Evolutionary conservation across 2,329 filamentous ascomycete species (phyloP), one percentile per base, ranked within the genome.

Genomic region (Colletotrichum tabaci): DNA sequence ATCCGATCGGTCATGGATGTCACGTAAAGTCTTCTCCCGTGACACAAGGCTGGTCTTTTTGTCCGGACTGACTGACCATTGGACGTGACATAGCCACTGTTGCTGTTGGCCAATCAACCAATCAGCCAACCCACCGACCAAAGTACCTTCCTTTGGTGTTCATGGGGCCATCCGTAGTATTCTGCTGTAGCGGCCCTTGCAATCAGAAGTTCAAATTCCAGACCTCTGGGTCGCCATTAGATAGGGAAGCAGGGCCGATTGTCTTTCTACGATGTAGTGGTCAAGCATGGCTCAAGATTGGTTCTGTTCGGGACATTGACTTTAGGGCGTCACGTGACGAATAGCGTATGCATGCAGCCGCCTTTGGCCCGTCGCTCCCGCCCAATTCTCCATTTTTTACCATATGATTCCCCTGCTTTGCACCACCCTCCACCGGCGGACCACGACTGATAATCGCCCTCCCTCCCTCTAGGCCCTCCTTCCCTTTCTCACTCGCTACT

Each of bases 331-430:
- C 68, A 72, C 70, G 70, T 72, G 70, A 72, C 12, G 13, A 7
- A 9, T 49, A n/a, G 49, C 53, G 40, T 46, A 72, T 72, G 70
- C 70, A 72, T 70, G 70, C 70, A 72, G 55, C 70, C 70, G 67
- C n/a, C 49, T 67, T 16, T 71, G 67, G 44, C 63, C 67, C 67
- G 70, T 70, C 66, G 66, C 49, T 72, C 70, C 70, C 70, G 66
- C 66, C 18, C 46, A 40, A 35, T 60, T 65, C 64, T 40, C 70
- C 70, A 65, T 60, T 61, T 72, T 68, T 72, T 72, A 49, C 66
- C 55, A 50, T 35, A 52, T 26, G 63, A 67, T 57, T 67, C 68
- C 67, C 68, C 67, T 67, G 64, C 67, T 65, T 67, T 67, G 68
- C 35, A 56, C 53, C 30, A 10, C 40, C 67, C 63, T 67, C 35